A percentile compares a stretch with the other conserved stretches of the same genome.
phyloP scores from a whole-genome alignment of 257 asterid genomes.

The Nemophila menziesii region DNA sequence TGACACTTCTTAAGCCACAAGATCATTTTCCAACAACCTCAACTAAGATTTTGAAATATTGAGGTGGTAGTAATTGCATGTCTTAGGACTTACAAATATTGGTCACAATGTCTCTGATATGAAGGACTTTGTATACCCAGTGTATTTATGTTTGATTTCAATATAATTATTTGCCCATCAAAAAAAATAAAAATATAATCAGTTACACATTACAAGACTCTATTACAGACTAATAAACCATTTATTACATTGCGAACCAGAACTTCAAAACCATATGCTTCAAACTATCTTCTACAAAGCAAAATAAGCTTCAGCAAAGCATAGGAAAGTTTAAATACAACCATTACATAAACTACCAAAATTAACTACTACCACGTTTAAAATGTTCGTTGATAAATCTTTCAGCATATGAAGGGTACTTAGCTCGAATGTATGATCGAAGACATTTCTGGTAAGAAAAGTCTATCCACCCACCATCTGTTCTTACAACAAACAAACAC shows the following conservation, averaged over 20 bases:
- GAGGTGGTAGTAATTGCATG: too few species aligned
- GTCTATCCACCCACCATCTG: conserved; percentile 94
- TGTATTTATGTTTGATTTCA: background rate
- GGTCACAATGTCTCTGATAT: too few species aligned
- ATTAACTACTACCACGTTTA: conserved; percentile 54
- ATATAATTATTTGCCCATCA: too few species aligned
- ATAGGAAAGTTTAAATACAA: conserved; percentile 7
- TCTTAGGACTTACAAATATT: too few species aligned
- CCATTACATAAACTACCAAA: background rate
- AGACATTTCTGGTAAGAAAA: conserved; percentile 95
- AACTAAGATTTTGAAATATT: background rate
- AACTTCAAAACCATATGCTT: background rate
- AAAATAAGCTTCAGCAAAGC: background rate
- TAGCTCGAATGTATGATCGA: conserved; percentile 53
- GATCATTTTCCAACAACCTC: background rate
- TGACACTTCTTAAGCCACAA: background rate
- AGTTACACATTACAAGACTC: background rate
- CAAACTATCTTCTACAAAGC: background rate
- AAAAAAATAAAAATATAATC: too few species aligned
- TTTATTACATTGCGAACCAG: background rate
- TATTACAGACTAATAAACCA: too few species aligned
- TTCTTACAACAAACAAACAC: conserved; percentile 87
- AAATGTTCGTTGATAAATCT: conserved; percentile 59
- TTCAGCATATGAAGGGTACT: conserved; percentile 69
- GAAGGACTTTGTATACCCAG: too few species aligned